Evolutionary conservation across 2,329 filamentous ascomycete genomes (phyloP).

Genomic region (Ceratocystis ficicola): DNA sequence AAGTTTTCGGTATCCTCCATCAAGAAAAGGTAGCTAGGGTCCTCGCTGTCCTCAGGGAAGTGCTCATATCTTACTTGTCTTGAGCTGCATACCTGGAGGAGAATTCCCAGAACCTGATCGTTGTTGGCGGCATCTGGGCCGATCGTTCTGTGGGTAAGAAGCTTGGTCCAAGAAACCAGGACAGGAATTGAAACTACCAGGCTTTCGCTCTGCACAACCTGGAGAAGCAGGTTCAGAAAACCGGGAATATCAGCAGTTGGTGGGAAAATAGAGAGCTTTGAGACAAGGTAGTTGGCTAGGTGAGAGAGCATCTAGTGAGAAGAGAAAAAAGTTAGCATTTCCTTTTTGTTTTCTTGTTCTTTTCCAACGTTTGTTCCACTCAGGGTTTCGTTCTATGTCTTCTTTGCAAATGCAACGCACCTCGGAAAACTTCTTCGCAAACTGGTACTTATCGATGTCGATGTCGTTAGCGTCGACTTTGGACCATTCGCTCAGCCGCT

Average conservation of each 20-base stretch:
- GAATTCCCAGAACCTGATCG: conserved; percentile 52
- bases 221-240: conserved; percentile 67
- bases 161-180: conserved; percentile 75
- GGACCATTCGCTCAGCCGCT: conserved; percentile 68
- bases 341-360: too few relatives aligned
- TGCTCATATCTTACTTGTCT: conserved; percentile 80
- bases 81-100: conserved; percentile 72
- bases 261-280: conserved; percentile 57
- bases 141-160: conserved; percentile 61
- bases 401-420: conserved; percentile 34
- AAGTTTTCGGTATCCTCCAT: conserved; percentile 90
- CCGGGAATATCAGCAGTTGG: conserved; percentile 52
- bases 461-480: conserved; percentile 67
- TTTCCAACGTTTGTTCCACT: too few relatives aligned
- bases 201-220: conserved; percentile 72
- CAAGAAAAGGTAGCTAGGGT: conserved; percentile 69
- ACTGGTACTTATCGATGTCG: conserved; percentile 81
- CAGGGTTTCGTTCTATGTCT: neutral
- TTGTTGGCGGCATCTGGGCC: conserved; percentile 49
- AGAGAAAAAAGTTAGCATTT: conserved; percentile 8
- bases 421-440: conserved; percentile 90
- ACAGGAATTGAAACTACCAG: conserved; percentile 88
- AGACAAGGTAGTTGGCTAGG: conserved; percentile 71
- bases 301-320: conserved; percentile 62
- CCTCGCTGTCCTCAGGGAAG: conserved; percentile 67